A percentile compares a stretch with the other conserved stretches of the same genome.
phyloP scores from a whole-genome alignment of 2,329 filamentous ascomycete species.

The Trichoderma hamatum region DNA sequence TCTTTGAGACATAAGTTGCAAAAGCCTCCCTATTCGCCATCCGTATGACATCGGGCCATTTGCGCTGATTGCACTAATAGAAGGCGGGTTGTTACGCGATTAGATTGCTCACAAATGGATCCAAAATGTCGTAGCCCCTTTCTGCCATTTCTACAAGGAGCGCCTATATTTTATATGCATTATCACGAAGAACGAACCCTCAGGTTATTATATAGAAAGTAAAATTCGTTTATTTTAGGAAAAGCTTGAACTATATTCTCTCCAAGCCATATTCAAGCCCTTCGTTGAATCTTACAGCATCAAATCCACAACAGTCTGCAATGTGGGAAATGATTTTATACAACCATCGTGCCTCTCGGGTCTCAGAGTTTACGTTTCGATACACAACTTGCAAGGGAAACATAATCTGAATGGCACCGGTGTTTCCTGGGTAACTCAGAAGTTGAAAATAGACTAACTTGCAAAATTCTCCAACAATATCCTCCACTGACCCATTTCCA shows the following conservation, averaged over 20 bases:
- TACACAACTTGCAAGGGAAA: not conserved
- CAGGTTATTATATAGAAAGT: not conserved
- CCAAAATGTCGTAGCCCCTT: not conserved
- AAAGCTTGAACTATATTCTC: not conserved
- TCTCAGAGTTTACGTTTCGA: not conserved
- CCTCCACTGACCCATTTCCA: slow-evolving; percentile 4
- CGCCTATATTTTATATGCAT: not conserved
- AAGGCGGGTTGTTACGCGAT: not conserved
- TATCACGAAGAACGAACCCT: not conserved
- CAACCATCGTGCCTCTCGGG: not conserved
- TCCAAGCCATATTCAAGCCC: not conserved
- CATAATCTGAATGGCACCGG: not conserved
- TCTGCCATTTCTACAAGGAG: not conserved
- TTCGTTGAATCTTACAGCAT: not conserved
- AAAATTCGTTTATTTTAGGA: not conserved
- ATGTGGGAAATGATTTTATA: not conserved
- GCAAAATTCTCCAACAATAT: slow-evolving; percentile 7
- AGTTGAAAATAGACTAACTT: slow-evolving; percentile 15
- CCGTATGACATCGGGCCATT: not conserved
- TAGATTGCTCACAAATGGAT: not conserved
- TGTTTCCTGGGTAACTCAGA: slow-evolving; percentile 3
- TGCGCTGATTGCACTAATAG: not conserved
- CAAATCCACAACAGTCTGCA: not conserved
- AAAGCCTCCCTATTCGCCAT: not conserved
- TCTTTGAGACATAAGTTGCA: not conserved